Evolutionary conservation across 139 green algal genomes (phyloP), one percentile per base, ranked within the genome.

Genomic region (Coelastrella sp.): DNA sequence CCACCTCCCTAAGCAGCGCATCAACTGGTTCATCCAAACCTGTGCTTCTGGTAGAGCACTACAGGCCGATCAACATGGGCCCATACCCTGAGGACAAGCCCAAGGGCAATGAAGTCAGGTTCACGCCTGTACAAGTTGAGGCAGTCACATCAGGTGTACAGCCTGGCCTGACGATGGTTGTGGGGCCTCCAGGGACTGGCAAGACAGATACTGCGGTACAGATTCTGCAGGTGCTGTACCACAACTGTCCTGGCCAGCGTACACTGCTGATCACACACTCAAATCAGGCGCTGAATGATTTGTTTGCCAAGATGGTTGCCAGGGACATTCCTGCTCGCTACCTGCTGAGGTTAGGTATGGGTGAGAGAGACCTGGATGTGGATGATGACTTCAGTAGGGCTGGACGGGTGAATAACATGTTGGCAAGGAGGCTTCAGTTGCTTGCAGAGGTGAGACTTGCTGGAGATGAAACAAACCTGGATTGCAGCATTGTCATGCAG

Each of bases 201-300:
- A 99, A 99, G 89, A 99, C 97, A 1, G 97, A 99, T 91, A 97
- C 94, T 15, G 97, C 97, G 4, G 96, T 98, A 67, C 94, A 96
- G 86, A 88, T 86, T n/a, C 50, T 86, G 68, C 41, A 59, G 53
- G 89, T 98, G 78, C 90, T 99, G 50, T 98, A 99, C 89, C 92
- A 96, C 92, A 99, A 98, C 91, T 96, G 91, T 89, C 97, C 97
- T 0, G 87, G 71, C 0, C 94, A 99, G 90, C 94, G 96, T 57
- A 98, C 94, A 40, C 93, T 99, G 83, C 91, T 99, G 66, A 96
- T 99, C 90, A 98, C 97, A 0, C 97, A 99, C 90, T 98, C 95
- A 67, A 99, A 99, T 87, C 95, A 98, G 87, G 96, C 96, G 1
- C 91, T 99, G 6, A 99, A 99, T 80, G 96, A 99, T 87, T 84